Conservation (phyloP, 2,329 filamentous ascomycete species). For the Diaporthe nobilis region DNA sequence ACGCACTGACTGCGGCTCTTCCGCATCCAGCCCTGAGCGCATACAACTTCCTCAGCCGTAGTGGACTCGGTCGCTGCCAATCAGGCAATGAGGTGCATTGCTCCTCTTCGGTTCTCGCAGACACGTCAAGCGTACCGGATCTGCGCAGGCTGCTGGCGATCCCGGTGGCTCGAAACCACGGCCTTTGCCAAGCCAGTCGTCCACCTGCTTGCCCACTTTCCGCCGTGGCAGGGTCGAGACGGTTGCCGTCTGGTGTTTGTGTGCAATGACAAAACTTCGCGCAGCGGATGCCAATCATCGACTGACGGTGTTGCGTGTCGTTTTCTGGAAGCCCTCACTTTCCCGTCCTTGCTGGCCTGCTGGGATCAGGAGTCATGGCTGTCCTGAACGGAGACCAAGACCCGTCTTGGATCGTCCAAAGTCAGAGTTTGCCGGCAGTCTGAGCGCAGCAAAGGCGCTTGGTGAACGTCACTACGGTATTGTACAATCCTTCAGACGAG, state of each 20-base stretch:
- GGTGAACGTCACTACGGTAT: not conserved
- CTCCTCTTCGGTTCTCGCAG: not conserved
- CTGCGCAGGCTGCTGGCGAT: conserved; percentile 31
- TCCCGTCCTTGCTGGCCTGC: not conserved
- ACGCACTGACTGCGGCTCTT: conserved; percentile 31
- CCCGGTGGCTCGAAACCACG: conserved; percentile 30
- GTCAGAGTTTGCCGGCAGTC: conserved; percentile 21
- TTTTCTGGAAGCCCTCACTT: conserved; percentile 15
- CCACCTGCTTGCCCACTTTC: not conserved
- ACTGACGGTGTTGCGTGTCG: conserved; percentile 9
- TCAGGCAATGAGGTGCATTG: not conserved
- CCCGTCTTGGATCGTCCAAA: conserved; percentile 25
- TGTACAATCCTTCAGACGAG: conserved; percentile 6
- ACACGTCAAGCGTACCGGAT: conserved; percentile 14
- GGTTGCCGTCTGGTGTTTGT: conserved; percentile 29
- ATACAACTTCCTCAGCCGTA: not conserved
- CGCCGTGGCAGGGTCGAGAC: conserved; percentile 14
- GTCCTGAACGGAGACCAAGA: not conserved
- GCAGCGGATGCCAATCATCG: conserved; percentile 23
- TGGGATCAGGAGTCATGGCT: not conserved
- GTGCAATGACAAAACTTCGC: conserved; percentile 14
- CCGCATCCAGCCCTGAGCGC: not conserved
- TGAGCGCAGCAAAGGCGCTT: not conserved
- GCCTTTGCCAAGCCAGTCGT: not conserved
- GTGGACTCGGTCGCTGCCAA: not conserved